Base-by-base conservation (phyloP, 2,329 filamentous ascomycete species). In the Ophiostoma angusticollis region DNA sequence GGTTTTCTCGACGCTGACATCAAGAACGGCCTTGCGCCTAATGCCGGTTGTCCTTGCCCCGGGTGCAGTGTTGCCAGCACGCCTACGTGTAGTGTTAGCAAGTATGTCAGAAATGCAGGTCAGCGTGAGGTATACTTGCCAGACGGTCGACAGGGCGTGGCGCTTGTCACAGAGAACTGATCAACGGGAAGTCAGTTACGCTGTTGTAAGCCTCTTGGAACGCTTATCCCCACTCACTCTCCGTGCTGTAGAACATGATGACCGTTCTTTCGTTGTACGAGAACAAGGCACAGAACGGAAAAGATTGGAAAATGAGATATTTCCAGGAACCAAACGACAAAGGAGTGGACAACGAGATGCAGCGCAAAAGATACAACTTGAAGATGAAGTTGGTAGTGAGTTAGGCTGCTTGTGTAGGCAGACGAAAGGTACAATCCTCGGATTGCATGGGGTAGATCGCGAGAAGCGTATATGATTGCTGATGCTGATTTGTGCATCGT, bases 141-240 rank as follows among this genome's bases (percentile, higher is more conserved):
- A 98, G 44, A 98, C 80, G 2, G 89, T 98, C 12, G 89, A 82
- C 41, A 98, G 83, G 40, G 91, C 91, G 72, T 95, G 83, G 56
- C 91, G 80, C 54, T 78, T 78, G 45, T 74, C 89, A 4, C 79
- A 91, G 40, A 98, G 74, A 43, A 98, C 75, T 80, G 41, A 9
- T n/a, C n/a, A n/a, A n/a, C n/a, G n/a, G n/a, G n/a, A n/a, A n/a
- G n/a, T n/a, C n/a, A n/a, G n/a, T n/a, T 18, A 13, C 21, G 12
- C n/a, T 4, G 9, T 28, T 22, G 9, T n/a, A n/a, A n/a, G n/a
- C n/a, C n/a, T n/a, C n/a, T n/a, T n/a, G 12, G 16, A 9, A 5
- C 21, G 14, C 8, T 11, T 11, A 21, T 6, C 11, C 12, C 25
- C n/a, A 60, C 78, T 55, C 65, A 91, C 89, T 84, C 61, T 95